Evolutionary conservation across 768 basidiomycete genomes (phyloP), one percentile per base, ranked within the genome.

Genomic region (Dioszegia crocea): DNA sequence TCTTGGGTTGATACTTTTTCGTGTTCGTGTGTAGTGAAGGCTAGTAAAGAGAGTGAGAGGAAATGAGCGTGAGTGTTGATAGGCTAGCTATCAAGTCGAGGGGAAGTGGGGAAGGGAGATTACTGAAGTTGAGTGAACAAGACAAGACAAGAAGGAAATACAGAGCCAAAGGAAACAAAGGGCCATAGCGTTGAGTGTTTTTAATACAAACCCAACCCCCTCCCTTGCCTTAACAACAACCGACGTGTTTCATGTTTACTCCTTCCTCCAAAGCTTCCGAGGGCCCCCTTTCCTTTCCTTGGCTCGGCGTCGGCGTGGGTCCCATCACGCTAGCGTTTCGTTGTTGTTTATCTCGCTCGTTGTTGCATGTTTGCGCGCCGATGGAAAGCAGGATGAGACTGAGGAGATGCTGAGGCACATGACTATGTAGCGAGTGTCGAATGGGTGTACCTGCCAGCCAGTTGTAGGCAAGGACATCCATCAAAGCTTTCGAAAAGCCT

Each of bases 61-160:
- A 40, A 41, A 53, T 43, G 51, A 53, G 38, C n/a, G 51, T 38
- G 49, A 51, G 16, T 19, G n/a, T n/a, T n/a, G n/a, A n/a, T n/a
- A n/a, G n/a, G n/a, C n/a, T n/a, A n/a, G n/a, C n/a, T n/a, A n/a
- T n/a, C 9, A 23, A 29, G 45, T 8, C 23, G 38, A 40, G 23
- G 14, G 17, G 21, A 38, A 21, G 3, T 4, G 30, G 19, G 19
- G 49, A 51, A 12, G 14, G 14, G 40, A 17, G 8, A 5, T 9
- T 10, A 21, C n/a, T 17, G 33, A 24, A 5, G 31, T 38, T 5
- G 8, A 21, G 27, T 36, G 49, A 39, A 11, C 9, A 11, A 39
- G 45, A 47, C 12, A 23, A 29, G 45, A 21, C 17, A 17, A 38
- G 36, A 43, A 38, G 49, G 31, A 39, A 17, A 33, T 17, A 9